A percentile compares a stretch with the other conserved stretches of the same genome.
These are phyloP conservation scores for Eucalyptus camaldulensis DNA, from an alignment of 345 rosid species.

Conservation along the genomic window DNA sequence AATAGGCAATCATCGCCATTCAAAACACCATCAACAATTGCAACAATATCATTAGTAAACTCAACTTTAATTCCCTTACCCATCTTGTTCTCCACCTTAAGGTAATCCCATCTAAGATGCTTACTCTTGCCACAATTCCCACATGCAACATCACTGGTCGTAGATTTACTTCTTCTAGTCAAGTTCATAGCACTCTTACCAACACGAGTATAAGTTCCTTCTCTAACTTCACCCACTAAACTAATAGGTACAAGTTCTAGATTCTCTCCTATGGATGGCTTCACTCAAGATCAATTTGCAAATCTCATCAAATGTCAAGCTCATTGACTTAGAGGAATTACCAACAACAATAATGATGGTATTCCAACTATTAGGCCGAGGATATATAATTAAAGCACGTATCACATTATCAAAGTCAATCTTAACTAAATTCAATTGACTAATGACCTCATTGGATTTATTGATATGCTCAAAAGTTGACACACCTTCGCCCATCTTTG, in stretches of 20 bases:
- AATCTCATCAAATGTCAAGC: background rate
- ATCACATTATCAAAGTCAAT: background rate
- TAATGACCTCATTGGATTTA: background rate
- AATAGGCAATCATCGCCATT: background rate
- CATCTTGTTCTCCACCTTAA: background rate
- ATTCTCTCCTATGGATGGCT: background rate
- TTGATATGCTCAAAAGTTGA: background rate
- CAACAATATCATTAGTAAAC: background rate
- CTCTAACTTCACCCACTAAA: background rate
- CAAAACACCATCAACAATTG: background rate
- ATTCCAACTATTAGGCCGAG: background rate
- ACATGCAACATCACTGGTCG: background rate
- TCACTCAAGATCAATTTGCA: background rate
- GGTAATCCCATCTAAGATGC: background rate
- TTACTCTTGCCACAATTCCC: background rate
- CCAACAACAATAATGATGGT: background rate
- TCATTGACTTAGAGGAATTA: background rate
- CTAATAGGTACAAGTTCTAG: background rate
- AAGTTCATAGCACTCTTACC: background rate
- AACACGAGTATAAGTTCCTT: background rate
- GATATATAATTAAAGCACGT: background rate
- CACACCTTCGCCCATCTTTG: background rate
- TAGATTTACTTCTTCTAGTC: background rate
- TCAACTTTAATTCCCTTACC: background rate
- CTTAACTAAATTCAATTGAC: background rate